phyloP scores from a whole-genome alignment of 441 rosid genomes.

The Croton laevigatus region DNA sequence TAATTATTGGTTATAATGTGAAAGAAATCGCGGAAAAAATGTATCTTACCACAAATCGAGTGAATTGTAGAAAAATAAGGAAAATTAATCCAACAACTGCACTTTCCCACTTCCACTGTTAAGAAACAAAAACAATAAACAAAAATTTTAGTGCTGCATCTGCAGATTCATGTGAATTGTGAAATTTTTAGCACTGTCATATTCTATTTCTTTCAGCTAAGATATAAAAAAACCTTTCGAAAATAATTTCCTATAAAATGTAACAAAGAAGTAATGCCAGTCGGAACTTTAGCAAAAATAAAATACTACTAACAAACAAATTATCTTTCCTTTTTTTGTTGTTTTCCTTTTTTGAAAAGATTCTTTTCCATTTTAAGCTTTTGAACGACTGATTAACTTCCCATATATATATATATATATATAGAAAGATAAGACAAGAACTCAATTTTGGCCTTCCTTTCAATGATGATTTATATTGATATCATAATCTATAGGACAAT shows the following conservation, averaged over 20 bases:
- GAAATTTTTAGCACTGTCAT: no score
- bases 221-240: neutral
- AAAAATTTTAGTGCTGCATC: neutral
- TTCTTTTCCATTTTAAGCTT: neutral
- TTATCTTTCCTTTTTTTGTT: no score
- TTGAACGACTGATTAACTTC: neutral
- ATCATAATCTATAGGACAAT: no score
- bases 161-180: no score
- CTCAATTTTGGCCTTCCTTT: no score
- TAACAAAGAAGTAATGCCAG: neutral
- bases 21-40: neutral
- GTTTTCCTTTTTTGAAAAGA: no score
- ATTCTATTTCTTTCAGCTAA: no score
- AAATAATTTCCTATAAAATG: no score
- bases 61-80: slow-evolving; percentile 58
- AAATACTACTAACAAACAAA: no score
- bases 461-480: no score
- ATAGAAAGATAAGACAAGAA: no score
- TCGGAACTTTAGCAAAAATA: no score
- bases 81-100: slow-evolving; percentile 56
- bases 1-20: neutral
- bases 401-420: neutral
- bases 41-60: slow-evolving; percentile 59
- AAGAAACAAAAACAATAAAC: neutral
- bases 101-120: slow-evolving; percentile 80